Base-by-base conservation (phyloP, 148 eudicot species). In the Chenopodium quinoa region DNA sequence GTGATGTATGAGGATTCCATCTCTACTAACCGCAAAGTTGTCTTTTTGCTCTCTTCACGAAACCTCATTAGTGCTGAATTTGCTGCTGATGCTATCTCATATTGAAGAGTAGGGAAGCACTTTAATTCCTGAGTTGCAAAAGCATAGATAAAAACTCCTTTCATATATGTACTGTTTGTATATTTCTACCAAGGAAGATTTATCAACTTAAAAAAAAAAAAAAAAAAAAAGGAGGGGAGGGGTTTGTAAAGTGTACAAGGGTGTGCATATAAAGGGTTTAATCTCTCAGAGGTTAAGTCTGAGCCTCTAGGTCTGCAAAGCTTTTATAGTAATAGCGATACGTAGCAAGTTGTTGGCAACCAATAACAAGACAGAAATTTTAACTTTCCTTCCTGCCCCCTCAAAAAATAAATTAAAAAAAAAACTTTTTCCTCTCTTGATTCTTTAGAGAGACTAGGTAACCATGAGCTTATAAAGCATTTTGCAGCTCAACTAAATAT, bases 1-100 rank as follows among this genome's bases (percentile, higher is more conserved):
- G 94, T 92, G 79, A 92, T 83, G 25, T 23, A 23, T 23, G 25
- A 23, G 25, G 25, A 23, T 23, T 23, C 25, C 25, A 23, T 23
- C 25, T 23, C 25, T 23, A 23, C 25, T 23, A 23, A 23, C 25
- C 25, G 25, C 25, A 23, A 23, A 23, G 25, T 23, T 23, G 25
- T 23, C 25, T 23, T 23, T 23, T 23, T 23, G 25, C 25, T 23
- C 25, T 23, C 25, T 23, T 23, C 25, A 23, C 25, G 25, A 23
- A 23, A 23, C 25, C 25, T 23, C 25, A 23, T 23, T 23, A 23
- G 25, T 23, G 25, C 25, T 23, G 25, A 23, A 23, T 23, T 23
- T 23, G 25, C 25, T 23, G 25, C 25, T 23, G 25, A 23, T 23
- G 25, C 25, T 23, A 23, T 23, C 25, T 23, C 25, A 23, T 23